Base-by-base conservation (phyloP, 2,329 filamentous ascomycete species). In the Colletotrichum lindemuthianum region DNA sequence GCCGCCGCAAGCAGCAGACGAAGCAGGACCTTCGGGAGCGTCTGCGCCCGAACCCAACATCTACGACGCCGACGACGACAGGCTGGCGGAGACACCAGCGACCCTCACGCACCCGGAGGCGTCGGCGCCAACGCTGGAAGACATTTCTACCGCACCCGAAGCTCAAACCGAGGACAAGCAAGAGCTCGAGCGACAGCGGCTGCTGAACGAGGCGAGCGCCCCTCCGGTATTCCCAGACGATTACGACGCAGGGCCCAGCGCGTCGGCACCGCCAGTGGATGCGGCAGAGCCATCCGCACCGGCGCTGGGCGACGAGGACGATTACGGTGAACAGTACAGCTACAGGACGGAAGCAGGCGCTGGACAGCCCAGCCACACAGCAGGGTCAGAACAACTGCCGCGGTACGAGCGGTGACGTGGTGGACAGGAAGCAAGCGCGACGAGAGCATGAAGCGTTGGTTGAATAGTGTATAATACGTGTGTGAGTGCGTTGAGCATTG, bases 151-250 rank as follows among this genome's bases (percentile, higher is more conserved):
- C 24, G 41, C 69, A 8, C 69, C 69, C 6, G 69, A 75, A 67
- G 67, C 73, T 24, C 67, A 78, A 3, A 80, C 77, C 12, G 92
- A 96, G 59, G 94, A 96, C 75, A 96, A 96, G 74, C 88, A 90
- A 70, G 92, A 96, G 73, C 79, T 93, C 7, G 91, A 94, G 73
- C 82, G 88, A 16, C 84, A 80, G 60, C 81, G 89, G 41, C 75
- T 92, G n/a, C 79, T 91, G 65, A 79, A 82, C 55, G 84, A 90
- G 70, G 86, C 86, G 8, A 91, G 89, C 73, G 86, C 86, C 8
- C 90, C 90, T 5, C 84, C 84, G 4, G 81, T 84, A 10, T 84
- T 87, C 48, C 84, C 84, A 0, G 81, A 84, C 6, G 86, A 88
- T 67, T 81, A 80, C 64, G 79, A 82, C 16, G 70, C 74, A 36